A percentile compares a stretch with the other conserved stretches of the same genome.
Conservation (phyloP, 495 filamentous ascomycete species). For the Penicillium fimorum region DNA sequence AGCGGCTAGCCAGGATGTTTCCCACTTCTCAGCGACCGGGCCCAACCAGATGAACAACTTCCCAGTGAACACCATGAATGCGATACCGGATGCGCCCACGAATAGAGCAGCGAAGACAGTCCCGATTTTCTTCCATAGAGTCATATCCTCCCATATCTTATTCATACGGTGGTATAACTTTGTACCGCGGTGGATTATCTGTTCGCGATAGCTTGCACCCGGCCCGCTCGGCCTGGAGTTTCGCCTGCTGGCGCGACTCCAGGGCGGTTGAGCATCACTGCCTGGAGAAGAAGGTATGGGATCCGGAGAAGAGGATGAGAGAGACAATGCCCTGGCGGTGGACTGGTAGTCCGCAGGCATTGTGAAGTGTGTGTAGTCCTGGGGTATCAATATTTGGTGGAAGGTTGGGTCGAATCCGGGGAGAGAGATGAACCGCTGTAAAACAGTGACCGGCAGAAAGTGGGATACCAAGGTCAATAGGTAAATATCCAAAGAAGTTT, state of each 20-base stretch:
- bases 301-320: slow-evolving; percentile 54
- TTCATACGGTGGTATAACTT: slow-evolving; percentile 23
- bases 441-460: slow-evolving; percentile 15
- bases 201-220: slow-evolving; percentile 39
- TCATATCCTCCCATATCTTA: slow-evolving; percentile 53
- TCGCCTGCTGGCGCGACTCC: slow-evolving; percentile 39
- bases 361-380: slow-evolving; percentile 12
- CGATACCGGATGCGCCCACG: slow-evolving; percentile 52
- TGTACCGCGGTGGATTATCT: slow-evolving; percentile 43
- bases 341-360: slow-evolving; percentile 62
- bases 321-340: slow-evolving; percentile 63
- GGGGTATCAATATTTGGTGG: slow-evolving; percentile 10
- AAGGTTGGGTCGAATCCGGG: slow-evolving; percentile 4
- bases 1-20: slow-evolving; percentile 66
- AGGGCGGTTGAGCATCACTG: slow-evolving; percentile 44
- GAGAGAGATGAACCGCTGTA: background rate
- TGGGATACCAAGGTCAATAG: background rate
- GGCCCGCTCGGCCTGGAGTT: slow-evolving; percentile 29
- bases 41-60: slow-evolving; percentile 69
- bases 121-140: slow-evolving; percentile 59
- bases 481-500: background rate
- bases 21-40: slow-evolving; percentile 71
- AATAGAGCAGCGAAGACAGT: slow-evolving; percentile 50
- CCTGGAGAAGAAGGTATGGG: slow-evolving; percentile 28
- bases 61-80: slow-evolving; percentile 74